These are phyloP conservation scores for Aspergillus sparsus DNA, from an alignment of 495 filamentous ascomycete species.

Conservation along the genomic window DNA sequence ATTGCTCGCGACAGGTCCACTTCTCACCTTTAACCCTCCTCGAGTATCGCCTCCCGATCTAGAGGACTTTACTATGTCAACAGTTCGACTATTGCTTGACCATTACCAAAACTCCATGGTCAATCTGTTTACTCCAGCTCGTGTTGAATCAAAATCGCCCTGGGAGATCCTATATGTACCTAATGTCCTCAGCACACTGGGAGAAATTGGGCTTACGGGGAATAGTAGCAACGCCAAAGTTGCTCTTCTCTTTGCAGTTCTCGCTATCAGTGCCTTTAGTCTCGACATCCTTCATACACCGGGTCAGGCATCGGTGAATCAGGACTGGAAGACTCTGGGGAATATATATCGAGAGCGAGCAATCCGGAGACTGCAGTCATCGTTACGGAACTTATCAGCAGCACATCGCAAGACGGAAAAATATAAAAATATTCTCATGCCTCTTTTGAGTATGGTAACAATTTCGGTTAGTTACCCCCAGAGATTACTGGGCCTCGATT, in stretches of 20 bases:
- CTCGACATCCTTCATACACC: slow-evolving; percentile 3
- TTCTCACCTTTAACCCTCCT: not conserved
- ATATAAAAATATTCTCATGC: slow-evolving; percentile 18
- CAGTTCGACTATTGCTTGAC: slow-evolving; percentile 9
- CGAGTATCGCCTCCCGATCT: slow-evolving; percentile 4
- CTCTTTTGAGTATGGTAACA: slow-evolving; percentile 18
- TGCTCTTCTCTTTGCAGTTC: slow-evolving; percentile 12
- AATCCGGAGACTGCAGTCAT: slow-evolving; percentile 6
- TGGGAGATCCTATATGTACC: slow-evolving; percentile 16
- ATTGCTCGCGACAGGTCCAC: not conserved
- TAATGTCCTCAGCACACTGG: slow-evolving; percentile 11
- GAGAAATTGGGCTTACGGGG: slow-evolving; percentile 13
- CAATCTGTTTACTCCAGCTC: slow-evolving; percentile 9
- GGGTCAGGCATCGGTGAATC: not conserved
- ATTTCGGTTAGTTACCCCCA: slow-evolving; percentile 5
- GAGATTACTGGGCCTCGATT: not conserved
- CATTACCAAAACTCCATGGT: slow-evolving; percentile 10
- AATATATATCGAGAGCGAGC: slow-evolving; percentile 11
- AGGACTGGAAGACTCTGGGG: slow-evolving; percentile 8
- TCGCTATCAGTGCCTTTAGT: slow-evolving; percentile 16
- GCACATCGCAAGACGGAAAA: slow-evolving; percentile 10
- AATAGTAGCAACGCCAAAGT: slow-evolving; percentile 13
- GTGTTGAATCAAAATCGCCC: slow-evolving; percentile 12
- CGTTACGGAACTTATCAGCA: slow-evolving; percentile 8
- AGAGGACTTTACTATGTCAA: slow-evolving; percentile 10